A percentile compares a stretch with the other conserved stretches of the same genome.
These are phyloP conservation scores for Fusarium sp. DNA, from an alignment of 2,329 filamentous ascomycete genomes.

Conservation along the genomic window DNA sequence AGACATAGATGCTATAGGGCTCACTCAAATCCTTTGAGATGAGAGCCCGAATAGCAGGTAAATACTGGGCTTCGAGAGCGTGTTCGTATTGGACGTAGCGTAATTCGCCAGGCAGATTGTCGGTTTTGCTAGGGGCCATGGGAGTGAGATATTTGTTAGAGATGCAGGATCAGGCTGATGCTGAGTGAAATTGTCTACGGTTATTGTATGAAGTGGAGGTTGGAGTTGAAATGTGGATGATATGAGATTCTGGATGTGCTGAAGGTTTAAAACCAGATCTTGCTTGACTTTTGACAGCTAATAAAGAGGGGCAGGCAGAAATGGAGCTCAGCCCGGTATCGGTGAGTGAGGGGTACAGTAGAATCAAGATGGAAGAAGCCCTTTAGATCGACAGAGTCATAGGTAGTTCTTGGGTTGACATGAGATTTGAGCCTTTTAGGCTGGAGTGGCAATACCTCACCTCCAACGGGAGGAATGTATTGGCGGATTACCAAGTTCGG, in stretches of 20 bases:
- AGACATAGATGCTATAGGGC: slow-evolving; percentile 99
- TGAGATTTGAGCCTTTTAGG: slow-evolving; percentile 25
- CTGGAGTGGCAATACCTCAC: slow-evolving; percentile 31
- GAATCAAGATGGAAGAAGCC: slow-evolving; percentile 9
- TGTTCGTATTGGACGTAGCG: slow-evolving; percentile 72
- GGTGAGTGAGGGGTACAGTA: slow-evolving; percentile 19
- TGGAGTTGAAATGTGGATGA: slow-evolving; percentile 1
- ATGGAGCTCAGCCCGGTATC: slow-evolving; percentile 39
- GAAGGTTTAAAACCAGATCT: slow-evolving; percentile 28
- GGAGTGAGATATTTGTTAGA: slow-evolving; percentile 9
- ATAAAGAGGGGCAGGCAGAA: slow-evolving; percentile 39
- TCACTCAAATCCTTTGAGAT: slow-evolving; percentile 98
- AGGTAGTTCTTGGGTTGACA: slow-evolving; percentile 13
- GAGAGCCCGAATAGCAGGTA: slow-evolving; percentile 87
- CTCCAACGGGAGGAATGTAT: neutral
- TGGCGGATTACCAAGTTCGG: slow-evolving; percentile 8
- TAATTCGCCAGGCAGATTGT: slow-evolving; percentile 59
- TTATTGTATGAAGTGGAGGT: neutral
- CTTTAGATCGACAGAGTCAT: slow-evolving; percentile 27
- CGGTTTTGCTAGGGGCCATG: slow-evolving; percentile 52
- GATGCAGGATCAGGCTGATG: slow-evolving; percentile 3
- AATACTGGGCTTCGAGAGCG: slow-evolving; percentile 69
- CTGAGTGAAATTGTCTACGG: neutral
- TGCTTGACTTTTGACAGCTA: slow-evolving; percentile 22
- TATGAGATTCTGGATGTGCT: slow-evolving; percentile 18